phyloP scores from a whole-genome alignment of 1,284 basidiomycete genomes.

The Cutaneotrichosporon cutaneum region DNA sequence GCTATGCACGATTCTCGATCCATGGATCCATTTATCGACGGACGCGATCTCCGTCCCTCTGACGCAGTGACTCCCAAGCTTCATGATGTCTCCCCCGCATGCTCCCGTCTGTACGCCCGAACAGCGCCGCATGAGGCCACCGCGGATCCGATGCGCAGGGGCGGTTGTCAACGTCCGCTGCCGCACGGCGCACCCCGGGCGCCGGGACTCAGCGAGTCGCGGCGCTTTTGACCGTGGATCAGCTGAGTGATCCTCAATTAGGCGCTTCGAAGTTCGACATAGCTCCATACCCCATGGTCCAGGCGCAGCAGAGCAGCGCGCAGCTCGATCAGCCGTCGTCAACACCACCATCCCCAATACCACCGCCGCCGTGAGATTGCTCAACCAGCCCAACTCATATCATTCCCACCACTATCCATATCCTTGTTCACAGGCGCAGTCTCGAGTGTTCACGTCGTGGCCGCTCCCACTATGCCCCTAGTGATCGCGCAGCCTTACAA shows the following conservation, averaged over 20 bases:
- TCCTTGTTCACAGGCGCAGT: not conserved
- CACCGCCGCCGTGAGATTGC: not conserved
- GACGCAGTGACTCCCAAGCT: too few relatives aligned
- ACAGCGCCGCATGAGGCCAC: not conserved
- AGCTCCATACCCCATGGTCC: not conserved
- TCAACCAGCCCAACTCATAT: not conserved
- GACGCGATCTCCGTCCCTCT: too few relatives aligned
- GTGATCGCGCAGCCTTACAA: not conserved
- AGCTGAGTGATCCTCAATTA: not conserved
- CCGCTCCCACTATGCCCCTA: not conserved
- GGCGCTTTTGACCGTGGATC: not conserved
- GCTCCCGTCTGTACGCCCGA: too few relatives aligned
- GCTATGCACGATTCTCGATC: too few relatives aligned
- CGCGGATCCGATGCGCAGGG: not conserved
- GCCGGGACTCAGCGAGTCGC: not conserved
- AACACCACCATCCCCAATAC: not conserved
- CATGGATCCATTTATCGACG: too few relatives aligned
- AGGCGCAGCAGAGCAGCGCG: not conserved
- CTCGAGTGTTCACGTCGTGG: not conserved
- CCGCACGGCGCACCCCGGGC: too few relatives aligned
- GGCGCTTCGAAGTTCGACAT: not conserved
- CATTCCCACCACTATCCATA: not conserved
- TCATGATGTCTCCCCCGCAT: too few relatives aligned
- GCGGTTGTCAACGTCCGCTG: not conserved
- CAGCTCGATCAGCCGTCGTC: not conserved